Conservation (phyloP, 306 rosid species). For the Medicago truncatula region MtrunA17r5.0-ANR NC_053044.1:58250501-58251000, state of each 20-base stretch:
- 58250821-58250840: background rate
- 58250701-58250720: conserved; percentile 41
- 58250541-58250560: background rate
- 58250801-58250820: background rate
- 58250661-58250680: conserved; percentile 70
- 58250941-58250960: background rate
- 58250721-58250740: conserved; percentile 63
- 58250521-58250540: background rate
- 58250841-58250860: background rate
- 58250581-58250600: conserved; percentile 83
- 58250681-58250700: conserved; percentile 56
- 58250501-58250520: background rate
- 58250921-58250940: background rate
- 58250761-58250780: conserved; percentile 61
- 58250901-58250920: background rate
- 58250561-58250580: conserved; percentile 68
- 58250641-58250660: conserved; percentile 73
- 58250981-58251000: conserved; percentile 5
- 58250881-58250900: background rate
- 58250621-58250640: conserved; percentile 66
- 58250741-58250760: conserved; percentile 53
- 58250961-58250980: background rate
- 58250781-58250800: background rate
- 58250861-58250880: background rate
- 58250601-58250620: conserved; percentile 84